phyloP scores from a whole-genome alignment of 768 basidiomycete genomes.

The Rickenella mellea region DNA sequence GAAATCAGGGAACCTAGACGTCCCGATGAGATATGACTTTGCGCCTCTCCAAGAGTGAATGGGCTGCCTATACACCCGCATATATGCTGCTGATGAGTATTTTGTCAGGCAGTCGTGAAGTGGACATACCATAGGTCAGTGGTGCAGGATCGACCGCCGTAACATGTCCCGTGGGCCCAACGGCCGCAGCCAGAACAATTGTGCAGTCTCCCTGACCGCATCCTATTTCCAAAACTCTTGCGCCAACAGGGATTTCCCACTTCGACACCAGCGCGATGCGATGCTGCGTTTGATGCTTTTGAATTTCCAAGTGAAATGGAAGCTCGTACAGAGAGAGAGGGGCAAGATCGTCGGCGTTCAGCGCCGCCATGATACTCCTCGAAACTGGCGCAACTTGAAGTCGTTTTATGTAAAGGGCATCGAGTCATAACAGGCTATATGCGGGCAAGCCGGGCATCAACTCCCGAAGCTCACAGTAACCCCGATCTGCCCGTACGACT shows the following conservation, averaged over 20 bases:
- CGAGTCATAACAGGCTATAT: too few species aligned
- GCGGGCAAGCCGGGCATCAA: too few species aligned
- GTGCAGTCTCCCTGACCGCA: slow-evolving; percentile 35
- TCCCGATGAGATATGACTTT: slow-evolving; percentile 19
- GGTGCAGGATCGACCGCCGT: slow-evolving; percentile 30
- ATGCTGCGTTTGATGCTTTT: slow-evolving; percentile 18
- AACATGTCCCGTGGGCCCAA: slow-evolving; percentile 25
- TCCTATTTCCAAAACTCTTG: slow-evolving; percentile 27
- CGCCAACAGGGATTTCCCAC: slow-evolving; percentile 20
- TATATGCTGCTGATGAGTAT: neutral
- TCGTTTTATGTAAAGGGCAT: too few species aligned
- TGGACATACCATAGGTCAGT: slow-evolving; percentile 23
- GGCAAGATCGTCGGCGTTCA: too few species aligned
- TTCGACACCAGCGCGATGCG: slow-evolving; percentile 21
- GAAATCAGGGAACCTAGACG: slow-evolving; percentile 25
- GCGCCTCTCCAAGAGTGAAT: slow-evolving; percentile 27
- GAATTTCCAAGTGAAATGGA: slow-evolving; percentile 6
- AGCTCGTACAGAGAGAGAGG: too few species aligned
- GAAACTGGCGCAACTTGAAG: too few species aligned
- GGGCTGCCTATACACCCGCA: slow-evolving; percentile 19
- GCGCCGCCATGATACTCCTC: too few species aligned
- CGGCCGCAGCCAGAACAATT: slow-evolving; percentile 22
- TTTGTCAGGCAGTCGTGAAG: neutral
- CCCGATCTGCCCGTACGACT: too few species aligned
- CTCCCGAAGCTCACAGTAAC: too few species aligned